Evolutionary conservation across 257 asterid species (phyloP), one percentile per base, ranked within the genome.

Genomic region (Nicotiana knightiana): DNA sequence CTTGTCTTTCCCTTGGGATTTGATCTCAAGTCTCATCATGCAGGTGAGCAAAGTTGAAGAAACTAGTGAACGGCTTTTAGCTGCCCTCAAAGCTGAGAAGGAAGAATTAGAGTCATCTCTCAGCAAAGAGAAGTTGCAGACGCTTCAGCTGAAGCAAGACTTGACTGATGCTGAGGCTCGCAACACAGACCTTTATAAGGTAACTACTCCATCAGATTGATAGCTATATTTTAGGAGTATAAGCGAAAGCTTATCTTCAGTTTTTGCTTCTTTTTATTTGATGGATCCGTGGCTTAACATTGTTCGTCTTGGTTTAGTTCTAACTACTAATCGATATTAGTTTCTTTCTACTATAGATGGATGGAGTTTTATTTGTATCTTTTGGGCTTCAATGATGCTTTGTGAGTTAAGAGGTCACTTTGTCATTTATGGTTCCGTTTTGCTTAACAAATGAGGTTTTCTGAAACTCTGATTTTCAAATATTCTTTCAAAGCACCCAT

Each of bases 151-250:
- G 82, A 94, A 90, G 88, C 92, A 90, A 83, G 97, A 96, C 80
- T 81, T 93, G 77, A 82, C 85, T 17, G 97, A 94, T 64, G 93
- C 93, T 46, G 97, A 93, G 89, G 84, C 92, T 86, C 95, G 91
- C 83, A 89, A 87, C 86, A 70, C 90, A 26, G 97, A 94, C 83
- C 85, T 94, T 83, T 93, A 93, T 90, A 92, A 93, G 98, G 99
- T 94, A 88, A 85, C 67, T 66, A 73, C 79, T 84, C 37, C 81
- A 61, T 80, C 51, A 63, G 77, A 81, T 82, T 86, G 76, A 37
- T 24, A 61, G 53, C 46, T 73, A 64, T 67, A 62, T 54, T 28
- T 55, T 62, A 64, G 80, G 71, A 43, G 63, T 62, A n/a, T 30
- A 13, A 57, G 67, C 54, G 39, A 51, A 64, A 37, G 18, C 18